These are phyloP conservation scores for Metarhizium guizhouense DNA, from an alignment of 2,329 filamentous ascomycete species.

Conservation along the genomic window DNA sequence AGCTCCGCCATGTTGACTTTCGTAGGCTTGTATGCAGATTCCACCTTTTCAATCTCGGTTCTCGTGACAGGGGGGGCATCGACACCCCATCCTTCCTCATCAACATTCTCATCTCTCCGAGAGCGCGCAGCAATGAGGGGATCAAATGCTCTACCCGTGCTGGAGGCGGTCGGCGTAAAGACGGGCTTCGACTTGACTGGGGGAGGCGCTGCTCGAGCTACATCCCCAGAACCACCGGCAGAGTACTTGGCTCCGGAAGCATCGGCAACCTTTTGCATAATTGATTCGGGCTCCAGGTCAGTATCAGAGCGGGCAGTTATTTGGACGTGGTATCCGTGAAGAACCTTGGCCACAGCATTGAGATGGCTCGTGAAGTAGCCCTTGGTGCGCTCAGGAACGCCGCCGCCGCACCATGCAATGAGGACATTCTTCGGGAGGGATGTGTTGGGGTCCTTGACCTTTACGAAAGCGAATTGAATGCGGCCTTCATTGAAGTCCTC, in stretches of 20 bases:
- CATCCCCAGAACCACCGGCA: conserved; percentile 49
- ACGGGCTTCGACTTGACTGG: conserved; percentile 81
- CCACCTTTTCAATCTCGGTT: conserved; percentile 83
- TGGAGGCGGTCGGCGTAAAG: conserved; percentile 66
- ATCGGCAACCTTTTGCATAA: conserved; percentile 89
- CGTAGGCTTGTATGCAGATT: conserved; percentile 86
- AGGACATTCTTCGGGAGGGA: conserved; percentile 83
- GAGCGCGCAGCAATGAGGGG: conserved; percentile 59
- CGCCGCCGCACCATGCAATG: conserved; percentile 94
- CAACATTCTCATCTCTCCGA: conserved; percentile 49
- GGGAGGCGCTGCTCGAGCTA: conserved; percentile 49
- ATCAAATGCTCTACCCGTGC: conserved; percentile 46
- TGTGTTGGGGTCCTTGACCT: conserved; percentile 92
- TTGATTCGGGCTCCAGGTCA: conserved; percentile 78
- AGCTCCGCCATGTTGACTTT: conserved; percentile 90
- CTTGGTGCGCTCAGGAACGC: conserved; percentile 96
- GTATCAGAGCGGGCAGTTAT: conserved; percentile 88
- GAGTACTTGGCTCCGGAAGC: conserved; percentile 94
- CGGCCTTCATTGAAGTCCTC: conserved; percentile 96
- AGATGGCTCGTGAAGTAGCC: conserved; percentile 97
- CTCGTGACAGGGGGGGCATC: conserved; percentile 89
- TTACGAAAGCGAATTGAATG: conserved; percentile 94
- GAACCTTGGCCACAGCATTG: conserved; percentile 78
- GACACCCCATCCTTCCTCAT: conserved; percentile 86
- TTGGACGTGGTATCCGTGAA: conserved; percentile 97